These are phyloP conservation scores for Parsonsia alboflavescens DNA, from an alignment of 257 asterid species.

Conservation along the genomic window DNA sequence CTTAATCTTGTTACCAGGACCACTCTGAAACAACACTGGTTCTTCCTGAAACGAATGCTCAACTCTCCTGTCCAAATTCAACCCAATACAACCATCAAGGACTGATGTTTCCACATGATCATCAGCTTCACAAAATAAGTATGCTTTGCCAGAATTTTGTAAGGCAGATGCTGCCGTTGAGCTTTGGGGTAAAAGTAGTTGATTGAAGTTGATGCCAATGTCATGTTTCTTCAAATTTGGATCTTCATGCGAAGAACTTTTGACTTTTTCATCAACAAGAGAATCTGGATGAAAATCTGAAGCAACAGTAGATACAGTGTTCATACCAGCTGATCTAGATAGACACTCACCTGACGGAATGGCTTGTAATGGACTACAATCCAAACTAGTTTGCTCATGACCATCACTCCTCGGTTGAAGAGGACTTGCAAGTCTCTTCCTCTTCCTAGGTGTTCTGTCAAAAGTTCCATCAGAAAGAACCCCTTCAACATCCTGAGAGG, in stretches of 20 bases:
- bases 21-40: slow-evolving; percentile 11
- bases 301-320: slow-evolving; percentile 17
- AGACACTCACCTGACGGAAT: slow-evolving; percentile 19
- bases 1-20: slow-evolving; percentile 17
- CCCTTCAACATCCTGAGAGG: slow-evolving; percentile 16
- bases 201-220: slow-evolving; percentile 7
- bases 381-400: slow-evolving; percentile 14
- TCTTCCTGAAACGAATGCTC: slow-evolving; percentile 26
- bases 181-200: slow-evolving; percentile 22
- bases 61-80: slow-evolving; percentile 20
- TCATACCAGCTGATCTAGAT: slow-evolving; percentile 10
- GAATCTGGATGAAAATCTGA: slow-evolving; percentile 17
- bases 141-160: background rate
- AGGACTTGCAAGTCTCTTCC: slow-evolving; percentile 25
- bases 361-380: slow-evolving; percentile 15
- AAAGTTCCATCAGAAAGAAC: slow-evolving; percentile 22
- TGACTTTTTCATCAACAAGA: slow-evolving; percentile 6
- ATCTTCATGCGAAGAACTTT: slow-evolving; percentile 16
- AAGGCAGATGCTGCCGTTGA: slow-evolving; percentile 24
- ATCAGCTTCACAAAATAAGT: slow-evolving; percentile 16
- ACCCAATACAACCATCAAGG: slow-evolving; percentile 20
- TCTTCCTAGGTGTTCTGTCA: slow-evolving; percentile 30
- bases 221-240: slow-evolving; percentile 32
- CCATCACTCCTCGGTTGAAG: slow-evolving; percentile 9
- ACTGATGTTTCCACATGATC: slow-evolving; percentile 15